Conservation (phyloP, 306 rosid species). For the Vigna angularis region DNA sequence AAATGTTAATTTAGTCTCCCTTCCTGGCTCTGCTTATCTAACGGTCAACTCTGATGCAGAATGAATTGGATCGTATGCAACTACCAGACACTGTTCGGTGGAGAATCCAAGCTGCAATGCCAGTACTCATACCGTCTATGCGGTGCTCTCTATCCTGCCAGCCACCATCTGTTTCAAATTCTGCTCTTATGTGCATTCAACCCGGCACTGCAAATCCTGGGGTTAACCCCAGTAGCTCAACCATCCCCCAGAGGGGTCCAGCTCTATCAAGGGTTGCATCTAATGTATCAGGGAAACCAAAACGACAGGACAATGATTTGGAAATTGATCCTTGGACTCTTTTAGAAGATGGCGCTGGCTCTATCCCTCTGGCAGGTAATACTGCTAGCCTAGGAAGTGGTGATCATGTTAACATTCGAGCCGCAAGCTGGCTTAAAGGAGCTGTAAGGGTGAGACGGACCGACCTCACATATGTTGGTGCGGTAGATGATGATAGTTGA, state of each 20-base stretch:
- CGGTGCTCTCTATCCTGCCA: constrained; percentile 73
- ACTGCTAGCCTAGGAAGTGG: constrained; percentile 65
- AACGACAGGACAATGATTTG: constrained; percentile 69
- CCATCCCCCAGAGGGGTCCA: constrained; percentile 62
- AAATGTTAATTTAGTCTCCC: constrained; percentile 4
- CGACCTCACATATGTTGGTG: constrained; percentile 86
- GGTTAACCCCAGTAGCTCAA: constrained; percentile 49
- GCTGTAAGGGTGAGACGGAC: constrained; percentile 88
- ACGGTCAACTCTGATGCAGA: constrained; percentile 55
- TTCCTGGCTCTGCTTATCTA: constrained; percentile 21
- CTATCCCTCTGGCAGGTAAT: constrained; percentile 68
- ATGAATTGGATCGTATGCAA: constrained; percentile 73
- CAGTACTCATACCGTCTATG: constrained; percentile 61
- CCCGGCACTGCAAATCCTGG: constrained; percentile 52
- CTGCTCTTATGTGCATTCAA: constrained; percentile 68
- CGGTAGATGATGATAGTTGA: constrained; percentile 88
- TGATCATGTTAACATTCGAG: constrained; percentile 75
- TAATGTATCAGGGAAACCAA: constrained; percentile 64
- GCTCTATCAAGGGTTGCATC: constrained; percentile 45
- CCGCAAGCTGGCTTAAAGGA: constrained; percentile 93
- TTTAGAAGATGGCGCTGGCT: constrained; percentile 91
- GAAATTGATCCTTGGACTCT: constrained; percentile 93
- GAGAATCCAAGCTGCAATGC: constrained; percentile 97
- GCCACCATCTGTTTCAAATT: constrained; percentile 66
- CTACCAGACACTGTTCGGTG: constrained; percentile 82